phyloP scores from a whole-genome alignment of 2,329 filamentous ascomycete genomes.

The Talaromyces amestolkiae region DNA sequence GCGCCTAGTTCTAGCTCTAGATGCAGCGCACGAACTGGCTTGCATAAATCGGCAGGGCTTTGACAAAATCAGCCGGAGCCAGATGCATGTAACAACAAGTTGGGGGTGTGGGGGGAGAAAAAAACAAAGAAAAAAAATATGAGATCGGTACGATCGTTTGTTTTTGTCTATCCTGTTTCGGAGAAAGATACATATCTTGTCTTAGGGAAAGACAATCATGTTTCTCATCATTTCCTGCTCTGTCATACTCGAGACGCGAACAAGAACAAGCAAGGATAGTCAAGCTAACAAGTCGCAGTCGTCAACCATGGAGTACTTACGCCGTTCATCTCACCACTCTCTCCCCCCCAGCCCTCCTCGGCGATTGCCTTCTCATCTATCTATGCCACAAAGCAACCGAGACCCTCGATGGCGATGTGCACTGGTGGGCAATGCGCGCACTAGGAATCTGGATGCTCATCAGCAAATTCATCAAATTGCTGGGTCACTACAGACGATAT shows the following conservation, averaged over 20 bases:
- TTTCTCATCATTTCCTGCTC: neutral
- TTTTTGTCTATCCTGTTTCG: conserved; percentile 16
- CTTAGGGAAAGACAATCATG: neutral
- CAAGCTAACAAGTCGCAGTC: conserved; percentile 53
- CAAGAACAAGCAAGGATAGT: conserved; percentile 7
- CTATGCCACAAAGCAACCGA: conserved; percentile 68
- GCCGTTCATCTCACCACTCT: conserved; percentile 90
- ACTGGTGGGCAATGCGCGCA: conserved; percentile 57
- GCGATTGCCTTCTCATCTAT: conserved; percentile 71
- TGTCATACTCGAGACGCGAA: neutral
- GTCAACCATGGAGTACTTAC: conserved; percentile 91
- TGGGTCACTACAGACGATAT: conserved; percentile 81
- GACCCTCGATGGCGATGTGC: conserved; percentile 56
- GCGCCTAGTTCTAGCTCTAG: conserved; percentile 3
- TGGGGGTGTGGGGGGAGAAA: conserved; percentile 3
- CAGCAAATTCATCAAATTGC: conserved; percentile 86
- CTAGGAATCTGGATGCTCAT: conserved; percentile 77
- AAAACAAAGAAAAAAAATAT: neutral
- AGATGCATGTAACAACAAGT: neutral
- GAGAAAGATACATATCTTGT: conserved; percentile 19
- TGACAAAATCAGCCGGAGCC: neutral
- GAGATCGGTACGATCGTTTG: neutral
- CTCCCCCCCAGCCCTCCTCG: conserved; percentile 77
- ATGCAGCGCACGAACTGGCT: conserved; percentile 6
- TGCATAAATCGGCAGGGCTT: neutral